phyloP scores from a whole-genome alignment of 306 rosid genomes.

The Citrullus mucosospermus region DNA sequence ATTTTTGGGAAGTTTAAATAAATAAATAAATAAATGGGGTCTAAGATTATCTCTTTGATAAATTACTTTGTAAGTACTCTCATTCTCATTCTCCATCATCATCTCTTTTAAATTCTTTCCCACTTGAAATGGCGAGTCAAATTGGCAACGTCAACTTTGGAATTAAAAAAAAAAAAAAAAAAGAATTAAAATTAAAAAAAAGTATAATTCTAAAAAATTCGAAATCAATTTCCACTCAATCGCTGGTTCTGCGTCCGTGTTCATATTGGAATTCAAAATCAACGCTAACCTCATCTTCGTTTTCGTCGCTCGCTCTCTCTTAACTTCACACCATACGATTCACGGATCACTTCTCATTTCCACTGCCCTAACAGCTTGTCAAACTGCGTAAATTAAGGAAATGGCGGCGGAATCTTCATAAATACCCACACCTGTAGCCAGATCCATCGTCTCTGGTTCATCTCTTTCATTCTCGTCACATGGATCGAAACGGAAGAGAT shows the following conservation, averaged over 20 bases:
- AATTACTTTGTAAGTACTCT: too few relatives aligned
- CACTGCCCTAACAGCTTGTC: neutral
- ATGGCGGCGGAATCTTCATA: neutral
- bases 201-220: neutral
- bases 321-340: neutral
- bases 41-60: neutral
- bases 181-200: neutral
- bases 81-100: neutral
- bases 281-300: neutral
- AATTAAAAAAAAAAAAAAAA: too few relatives aligned
- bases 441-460: neutral
- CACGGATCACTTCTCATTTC: neutral
- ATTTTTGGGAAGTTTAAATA: too few relatives aligned
- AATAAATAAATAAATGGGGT: neutral
- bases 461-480: neutral
- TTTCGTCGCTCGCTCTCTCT: neutral
- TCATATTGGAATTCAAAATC: neutral
- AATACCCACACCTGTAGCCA: neutral
- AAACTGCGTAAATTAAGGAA: neutral
- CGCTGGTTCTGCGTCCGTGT: neutral
- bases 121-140: neutral
- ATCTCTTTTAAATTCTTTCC: neutral
- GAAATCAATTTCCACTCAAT: neutral
- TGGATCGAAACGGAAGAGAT: conserved; percentile 1
- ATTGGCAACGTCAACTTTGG: neutral